phyloP scores from a whole-genome alignment of 176 grass and related monocot genomes.

The Triticum turgidum region DNA sequence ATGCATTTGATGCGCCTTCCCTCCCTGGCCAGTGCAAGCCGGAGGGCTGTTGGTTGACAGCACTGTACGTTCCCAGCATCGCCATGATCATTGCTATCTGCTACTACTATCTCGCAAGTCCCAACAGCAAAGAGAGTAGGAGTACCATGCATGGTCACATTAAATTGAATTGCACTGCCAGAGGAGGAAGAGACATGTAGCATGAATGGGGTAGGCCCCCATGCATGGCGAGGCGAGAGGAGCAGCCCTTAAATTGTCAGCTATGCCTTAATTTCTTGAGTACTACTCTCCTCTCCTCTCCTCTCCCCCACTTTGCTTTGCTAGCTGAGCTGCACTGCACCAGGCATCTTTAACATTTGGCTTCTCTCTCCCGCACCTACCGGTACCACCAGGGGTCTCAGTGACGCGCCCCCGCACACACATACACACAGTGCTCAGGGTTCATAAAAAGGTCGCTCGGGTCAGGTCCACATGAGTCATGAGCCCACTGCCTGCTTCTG shows the following conservation, averaged over 20 bases:
- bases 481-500: constrained; percentile 18
- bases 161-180: constrained; percentile 2
- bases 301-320: constrained; percentile 3
- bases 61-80: not conserved
- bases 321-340: not conserved
- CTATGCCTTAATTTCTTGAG: constrained; percentile 29
- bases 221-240: not conserved
- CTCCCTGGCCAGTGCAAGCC: not conserved
- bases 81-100: constrained; percentile 4
- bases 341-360: constrained; percentile 36
- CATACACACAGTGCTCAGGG: constrained; percentile 16
- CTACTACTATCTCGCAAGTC: not conserved
- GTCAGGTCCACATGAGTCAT: constrained; percentile 22
- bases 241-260: constrained; percentile 17
- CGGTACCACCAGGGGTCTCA: not conserved
- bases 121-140: constrained; percentile 8
- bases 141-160: not conserved
- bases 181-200: constrained; percentile 11
- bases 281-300: not conserved
- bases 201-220: constrained; percentile 23
- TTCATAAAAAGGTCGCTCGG: not conserved
- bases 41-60: not conserved
- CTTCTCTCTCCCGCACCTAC: constrained; percentile 43
- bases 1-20: not conserved
- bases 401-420: not conserved